A percentile compares a stretch with the other conserved stretches of the same genome.
These are phyloP conservation scores for Phialophora chinensis DNA, from an alignment of 2,329 filamentous ascomycete genomes.

Conservation along the genomic window DNA sequence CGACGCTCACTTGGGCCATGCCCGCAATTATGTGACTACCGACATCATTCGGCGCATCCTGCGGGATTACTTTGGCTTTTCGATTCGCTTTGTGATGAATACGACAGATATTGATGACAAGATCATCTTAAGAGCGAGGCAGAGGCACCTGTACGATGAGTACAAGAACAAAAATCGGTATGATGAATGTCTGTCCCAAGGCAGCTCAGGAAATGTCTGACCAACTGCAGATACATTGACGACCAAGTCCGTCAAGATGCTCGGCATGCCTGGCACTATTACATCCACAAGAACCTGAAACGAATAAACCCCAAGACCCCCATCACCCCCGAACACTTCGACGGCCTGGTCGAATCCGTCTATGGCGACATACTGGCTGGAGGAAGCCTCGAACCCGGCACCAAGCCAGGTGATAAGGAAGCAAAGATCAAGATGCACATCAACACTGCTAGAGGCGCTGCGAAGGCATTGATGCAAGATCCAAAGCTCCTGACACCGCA, in stretches of 20 bases:
- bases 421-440: constrained; percentile 92
- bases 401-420: constrained; percentile 72
- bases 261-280: constrained; percentile 60
- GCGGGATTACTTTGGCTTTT: constrained; percentile 79
- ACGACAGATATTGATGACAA: constrained; percentile 85
- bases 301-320: constrained; percentile 52
- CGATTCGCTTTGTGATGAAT: constrained; percentile 90
- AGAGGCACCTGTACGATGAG: constrained; percentile 77
- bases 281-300: constrained; percentile 71
- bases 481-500: constrained; percentile 42
- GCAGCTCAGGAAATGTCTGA: constrained; percentile 18
- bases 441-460: constrained; percentile 63
- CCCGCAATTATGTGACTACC: constrained; percentile 87
- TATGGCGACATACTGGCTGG: constrained; percentile 63
- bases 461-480: constrained; percentile 54
- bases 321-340: constrained; percentile 53
- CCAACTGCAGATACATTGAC: constrained; percentile 42
- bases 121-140: constrained; percentile 71
- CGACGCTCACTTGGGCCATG: constrained; percentile 81
- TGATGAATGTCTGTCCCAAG: neutral
- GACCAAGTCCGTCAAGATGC: constrained; percentile 57
- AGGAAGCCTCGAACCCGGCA: constrained; percentile 59
- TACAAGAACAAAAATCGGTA: constrained; percentile 62
- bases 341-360: constrained; percentile 54
- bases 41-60: constrained; percentile 86